Conservation (phyloP, 805 yeast genomes). For the Yarrowia osloensis region DNA sequence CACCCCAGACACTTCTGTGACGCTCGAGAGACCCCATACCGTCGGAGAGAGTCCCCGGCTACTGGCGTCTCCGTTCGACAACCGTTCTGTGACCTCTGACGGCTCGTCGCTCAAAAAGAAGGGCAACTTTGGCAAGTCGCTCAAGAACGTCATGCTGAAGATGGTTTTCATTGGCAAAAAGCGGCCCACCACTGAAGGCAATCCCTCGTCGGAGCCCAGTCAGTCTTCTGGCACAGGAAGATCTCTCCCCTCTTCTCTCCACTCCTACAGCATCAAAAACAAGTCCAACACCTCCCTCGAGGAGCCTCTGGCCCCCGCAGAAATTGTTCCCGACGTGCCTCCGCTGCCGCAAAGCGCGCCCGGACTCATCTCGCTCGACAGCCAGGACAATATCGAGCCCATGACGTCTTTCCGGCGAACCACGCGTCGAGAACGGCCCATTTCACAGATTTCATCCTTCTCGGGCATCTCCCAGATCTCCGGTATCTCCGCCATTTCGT, state of each 20-base stretch:
- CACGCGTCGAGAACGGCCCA: constrained; percentile 46
- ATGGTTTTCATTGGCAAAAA: constrained; percentile 28
- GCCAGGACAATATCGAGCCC: constrained; percentile 15
- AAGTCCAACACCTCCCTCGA: not conserved
- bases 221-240: not conserved
- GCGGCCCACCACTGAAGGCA: not conserved
- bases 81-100: constrained; percentile 11
- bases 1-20: constrained; percentile 22
- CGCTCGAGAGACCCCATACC: constrained; percentile 1
- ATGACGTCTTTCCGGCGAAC: constrained; percentile 5
- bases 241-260: not conserved
- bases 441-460: constrained; percentile 52
- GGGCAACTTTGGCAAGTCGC: constrained; percentile 28
- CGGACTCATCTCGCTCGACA: not conserved
- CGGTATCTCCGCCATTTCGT: constrained; percentile 42
- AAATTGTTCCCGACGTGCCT: not conserved
- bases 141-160: constrained; percentile 33
- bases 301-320: not conserved
- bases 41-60: constrained; percentile 8
- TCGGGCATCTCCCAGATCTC: constrained; percentile 57
- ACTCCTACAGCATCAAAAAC: constrained; percentile 12
- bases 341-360: constrained; percentile 8
- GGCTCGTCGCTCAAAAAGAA: constrained; percentile 2
- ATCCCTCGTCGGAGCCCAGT: not conserved
- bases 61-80: constrained; percentile 11